Evolutionary conservation across 164 flowering plant species (phyloP), one percentile per base, ranked within the genome.

Genomic region (Brasenia schreberi): DNA sequence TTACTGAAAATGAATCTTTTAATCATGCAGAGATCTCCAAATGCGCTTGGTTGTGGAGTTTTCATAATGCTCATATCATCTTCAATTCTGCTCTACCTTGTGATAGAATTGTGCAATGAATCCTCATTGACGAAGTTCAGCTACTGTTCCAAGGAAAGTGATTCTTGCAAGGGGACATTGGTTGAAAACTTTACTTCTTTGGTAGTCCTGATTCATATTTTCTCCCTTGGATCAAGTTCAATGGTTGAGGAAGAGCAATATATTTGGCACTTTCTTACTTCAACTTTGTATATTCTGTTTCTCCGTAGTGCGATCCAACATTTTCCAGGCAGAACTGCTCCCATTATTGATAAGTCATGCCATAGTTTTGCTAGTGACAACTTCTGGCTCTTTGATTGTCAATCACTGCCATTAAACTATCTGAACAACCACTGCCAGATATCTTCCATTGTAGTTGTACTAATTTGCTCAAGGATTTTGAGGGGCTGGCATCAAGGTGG

Each of bases 401-500:
- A 43, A 16, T 64, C 52, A 5, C 19, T 44, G 56, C 53, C 18
- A 64, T n/a, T n/a, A 19, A 53, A 27, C 33, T 14, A 63, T 49
- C 6, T 10, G 19, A 23, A 64, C 43, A 70, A 64, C 9, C 66
- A 19, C 64, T 56, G 53, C 52, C 78, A 63, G 65, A 33, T 78
- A 18, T 71, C 14, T 66, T 82, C 75, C 53, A 70, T 83, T 33
- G n/a, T 82, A 69, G 18, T 80, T 56, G 79, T 91, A 58, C 88
- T 94, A 27, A 69, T 87, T 61, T 81, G 77, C 80, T 93, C 89
- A 65, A 87, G 97, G 79, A 67, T 91, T 70, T 73, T 94, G 72
- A 84, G 95, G 78, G 96, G 93, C 39, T 94, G 99, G 97, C 96
- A 91, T 81, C 99, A 94, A 79, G 99, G 99, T 65, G 99, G 99